Conservation (phyloP, 2,329 filamentous ascomycete genomes). For the Paradendryphiella salina region DNA sequence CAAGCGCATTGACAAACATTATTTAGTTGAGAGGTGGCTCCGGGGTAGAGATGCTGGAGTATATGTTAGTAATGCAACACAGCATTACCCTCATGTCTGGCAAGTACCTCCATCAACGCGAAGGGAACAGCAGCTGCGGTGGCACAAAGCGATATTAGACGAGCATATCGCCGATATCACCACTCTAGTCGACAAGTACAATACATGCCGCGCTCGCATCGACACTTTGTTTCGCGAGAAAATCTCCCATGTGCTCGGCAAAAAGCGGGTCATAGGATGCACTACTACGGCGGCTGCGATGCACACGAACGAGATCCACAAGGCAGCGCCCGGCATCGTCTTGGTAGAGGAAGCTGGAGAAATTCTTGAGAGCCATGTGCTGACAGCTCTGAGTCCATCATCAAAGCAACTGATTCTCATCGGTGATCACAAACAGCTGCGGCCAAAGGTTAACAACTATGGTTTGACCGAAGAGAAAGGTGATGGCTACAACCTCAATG, state of each 20-base stretch:
- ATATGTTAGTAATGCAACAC: constrained; percentile 41
- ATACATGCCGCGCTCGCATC: constrained; percentile 50
- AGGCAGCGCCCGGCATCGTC: constrained; percentile 61
- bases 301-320: constrained; percentile 58
- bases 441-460: constrained; percentile 68
- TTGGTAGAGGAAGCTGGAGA: constrained; percentile 75
- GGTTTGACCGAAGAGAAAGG: constrained; percentile 64
- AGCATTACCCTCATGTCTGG: constrained; percentile 56
- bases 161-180: constrained; percentile 56
- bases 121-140: constrained; percentile 30
- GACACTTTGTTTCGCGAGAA: constrained; percentile 34
- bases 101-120: constrained; percentile 50
- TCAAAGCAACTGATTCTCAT: constrained; percentile 70
- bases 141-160: constrained; percentile 44
- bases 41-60: constrained; percentile 52
- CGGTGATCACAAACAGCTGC: constrained; percentile 73
- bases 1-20: constrained; percentile 50
- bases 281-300: constrained; percentile 73
- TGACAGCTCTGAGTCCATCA: constrained; percentile 60
- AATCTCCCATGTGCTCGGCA: constrained; percentile 47
- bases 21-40: constrained; percentile 61
- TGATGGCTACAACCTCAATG: constrained; percentile 67
- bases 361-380: constrained; percentile 68
- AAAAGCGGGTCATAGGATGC: constrained; percentile 66
- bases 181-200: constrained; percentile 48